A percentile compares a stretch with the other conserved stretches of the same genome.
Evolutionary conservation across 2,329 filamentous ascomycete species (phyloP).

Genomic region (Fusarium sublunatum): DNA sequence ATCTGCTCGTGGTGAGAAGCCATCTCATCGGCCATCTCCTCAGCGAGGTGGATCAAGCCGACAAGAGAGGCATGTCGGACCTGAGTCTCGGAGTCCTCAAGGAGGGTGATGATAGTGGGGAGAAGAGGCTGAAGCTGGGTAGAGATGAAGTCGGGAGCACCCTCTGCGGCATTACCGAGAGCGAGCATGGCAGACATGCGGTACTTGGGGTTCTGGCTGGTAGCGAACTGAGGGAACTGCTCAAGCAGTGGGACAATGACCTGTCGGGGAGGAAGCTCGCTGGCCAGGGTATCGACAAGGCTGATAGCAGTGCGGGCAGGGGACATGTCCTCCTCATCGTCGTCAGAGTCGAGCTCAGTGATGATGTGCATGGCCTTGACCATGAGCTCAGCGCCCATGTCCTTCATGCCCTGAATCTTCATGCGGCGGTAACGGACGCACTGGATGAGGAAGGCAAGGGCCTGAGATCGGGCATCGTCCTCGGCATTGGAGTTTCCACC

Average conservation of each 20-base stretch:
- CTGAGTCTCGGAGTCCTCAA: conserved; percentile 84
- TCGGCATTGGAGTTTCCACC: conserved; percentile 79
- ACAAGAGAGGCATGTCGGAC: conserved; percentile 90
- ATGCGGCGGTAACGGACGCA: conserved; percentile 91
- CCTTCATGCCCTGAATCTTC: conserved; percentile 90
- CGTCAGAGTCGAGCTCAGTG: conserved; percentile 84
- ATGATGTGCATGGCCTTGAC: conserved; percentile 89
- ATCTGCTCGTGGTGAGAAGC: conserved; percentile 85
- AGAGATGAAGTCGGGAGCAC: conserved; percentile 95
- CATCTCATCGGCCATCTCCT: conserved; percentile 92
- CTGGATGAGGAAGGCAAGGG: conserved; percentile 93
- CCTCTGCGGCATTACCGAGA: conserved; percentile 93
- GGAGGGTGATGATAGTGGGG: conserved; percentile 83
- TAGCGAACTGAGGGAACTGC: conserved; percentile 84
- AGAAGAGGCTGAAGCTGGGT: conserved; percentile 90
- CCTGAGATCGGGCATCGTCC: conserved; percentile 88
- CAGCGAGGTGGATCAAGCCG: conserved; percentile 87
- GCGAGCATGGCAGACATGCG: conserved; percentile 92
- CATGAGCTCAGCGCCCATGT: conserved; percentile 86
- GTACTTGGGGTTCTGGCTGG: conserved; percentile 77
- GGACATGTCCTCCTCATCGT: conserved; percentile 80
- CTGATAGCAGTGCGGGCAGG: conserved; percentile 87
- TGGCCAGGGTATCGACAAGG: conserved; percentile 88
- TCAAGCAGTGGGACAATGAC: conserved; percentile 93
- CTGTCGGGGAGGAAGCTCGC: conserved; percentile 89